A percentile compares a stretch with the other conserved stretches of the same genome.
Evolutionary conservation across 176 grass and related monocot genomes (phyloP).

Genomic region (Avena insularis): DNA sequence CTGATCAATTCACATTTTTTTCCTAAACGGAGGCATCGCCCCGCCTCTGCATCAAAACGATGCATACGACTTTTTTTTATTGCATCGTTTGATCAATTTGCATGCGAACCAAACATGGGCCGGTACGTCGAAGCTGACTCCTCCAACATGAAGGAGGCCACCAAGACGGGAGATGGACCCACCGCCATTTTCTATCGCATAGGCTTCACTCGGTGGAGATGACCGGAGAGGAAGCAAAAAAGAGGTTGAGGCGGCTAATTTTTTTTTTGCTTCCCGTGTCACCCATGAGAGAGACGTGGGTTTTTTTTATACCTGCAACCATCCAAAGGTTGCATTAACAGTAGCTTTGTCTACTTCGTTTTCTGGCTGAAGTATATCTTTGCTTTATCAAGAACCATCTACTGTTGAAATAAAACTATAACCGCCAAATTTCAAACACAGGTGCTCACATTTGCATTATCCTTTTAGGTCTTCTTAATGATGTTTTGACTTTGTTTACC

Average conservation of each 20-base stretch:
- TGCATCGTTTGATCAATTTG: not conserved
- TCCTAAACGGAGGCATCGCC: too few species aligned
- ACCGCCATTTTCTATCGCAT: not conserved
- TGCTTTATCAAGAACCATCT: not conserved
- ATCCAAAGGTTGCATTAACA: not conserved
- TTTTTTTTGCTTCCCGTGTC: too few species aligned
- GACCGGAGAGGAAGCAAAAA: too few species aligned
- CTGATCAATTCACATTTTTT: not conserved
- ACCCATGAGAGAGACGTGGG: too few species aligned
- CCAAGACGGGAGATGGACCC: not conserved
- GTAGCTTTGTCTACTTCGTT: not conserved
- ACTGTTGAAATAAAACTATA: not conserved
- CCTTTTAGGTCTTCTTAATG: not conserved
- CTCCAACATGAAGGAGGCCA: not conserved
- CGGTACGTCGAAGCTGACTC: too few species aligned
- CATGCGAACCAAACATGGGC: not conserved
- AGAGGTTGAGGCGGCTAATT: too few species aligned
- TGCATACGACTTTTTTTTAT: too few species aligned
- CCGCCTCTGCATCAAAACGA: too few species aligned
- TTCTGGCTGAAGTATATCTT: not conserved
- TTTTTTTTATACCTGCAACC: not conserved
- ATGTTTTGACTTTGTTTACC: conserved; percentile 1
- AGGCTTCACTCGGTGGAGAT: not conserved
- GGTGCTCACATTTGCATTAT: not conserved
- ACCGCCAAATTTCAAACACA: not conserved